A percentile compares a stretch with the other conserved stretches of the same genome.
These are phyloP conservation scores for Pulchroboletus neoregius DNA, from an alignment of 1,284 basidiomycete genomes.

Conservation along the genomic window DNA sequence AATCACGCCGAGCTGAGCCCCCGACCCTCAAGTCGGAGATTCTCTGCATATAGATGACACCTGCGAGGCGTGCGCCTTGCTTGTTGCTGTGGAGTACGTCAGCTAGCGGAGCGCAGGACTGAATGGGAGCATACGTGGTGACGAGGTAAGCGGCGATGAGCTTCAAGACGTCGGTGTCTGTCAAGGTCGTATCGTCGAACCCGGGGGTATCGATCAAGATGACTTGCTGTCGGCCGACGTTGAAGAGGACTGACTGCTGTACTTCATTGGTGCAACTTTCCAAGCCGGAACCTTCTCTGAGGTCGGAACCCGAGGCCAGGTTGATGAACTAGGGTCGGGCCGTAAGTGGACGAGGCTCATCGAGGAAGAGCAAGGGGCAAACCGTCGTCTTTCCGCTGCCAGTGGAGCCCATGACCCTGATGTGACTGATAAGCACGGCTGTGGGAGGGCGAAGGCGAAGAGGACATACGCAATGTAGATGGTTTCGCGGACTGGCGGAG, in stretches of 20 bases:
- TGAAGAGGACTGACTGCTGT: slow-evolving; percentile 30
- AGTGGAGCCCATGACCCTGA: slow-evolving; percentile 35
- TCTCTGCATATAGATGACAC: slow-evolving; percentile 52
- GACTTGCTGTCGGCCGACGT: slow-evolving; percentile 30
- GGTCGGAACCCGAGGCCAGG: slow-evolving; percentile 31
- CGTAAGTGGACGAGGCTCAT: slow-evolving; percentile 10
- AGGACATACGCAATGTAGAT: slow-evolving; percentile 30
- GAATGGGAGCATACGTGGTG: slow-evolving; percentile 25
- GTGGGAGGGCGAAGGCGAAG: background rate
- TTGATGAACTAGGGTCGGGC: slow-evolving; percentile 35
- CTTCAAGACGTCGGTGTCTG: slow-evolving; percentile 36
- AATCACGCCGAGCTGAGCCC: slow-evolving; percentile 47
- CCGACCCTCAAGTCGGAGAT: slow-evolving; percentile 51
- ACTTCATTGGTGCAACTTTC: slow-evolving; percentile 38
- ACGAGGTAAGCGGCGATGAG: slow-evolving; percentile 37
- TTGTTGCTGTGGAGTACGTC: slow-evolving; percentile 36
- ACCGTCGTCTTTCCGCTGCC: slow-evolving; percentile 37
- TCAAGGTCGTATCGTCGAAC: slow-evolving; percentile 38
- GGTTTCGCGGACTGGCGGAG: slow-evolving; percentile 23
- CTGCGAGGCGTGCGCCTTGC: slow-evolving; percentile 35
- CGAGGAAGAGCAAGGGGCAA: slow-evolving; percentile 5
- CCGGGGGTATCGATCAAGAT: slow-evolving; percentile 38
- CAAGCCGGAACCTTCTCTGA: slow-evolving; percentile 32
- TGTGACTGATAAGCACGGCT: slow-evolving; percentile 28
- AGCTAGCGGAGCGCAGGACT: background rate